Percentiles rank a stretch among this genome's conserved stretches.
Conservation (phyloP, 805 yeast genomes). For the Saturnispora sanitii region DNA sequence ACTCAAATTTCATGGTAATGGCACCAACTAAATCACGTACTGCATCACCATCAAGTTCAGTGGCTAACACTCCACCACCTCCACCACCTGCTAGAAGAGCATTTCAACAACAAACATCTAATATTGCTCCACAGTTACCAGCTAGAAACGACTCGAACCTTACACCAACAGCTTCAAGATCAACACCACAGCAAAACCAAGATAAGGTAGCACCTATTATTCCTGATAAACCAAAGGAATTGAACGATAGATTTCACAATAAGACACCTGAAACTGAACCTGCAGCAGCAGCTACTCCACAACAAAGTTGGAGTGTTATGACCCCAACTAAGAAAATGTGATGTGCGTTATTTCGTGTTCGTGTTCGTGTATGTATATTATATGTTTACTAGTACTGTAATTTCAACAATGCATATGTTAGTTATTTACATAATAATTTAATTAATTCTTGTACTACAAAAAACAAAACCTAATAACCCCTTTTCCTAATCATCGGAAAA, state of each 20-base stretch:
- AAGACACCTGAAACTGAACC: constrained; percentile 2
- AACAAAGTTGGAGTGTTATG: constrained; percentile 24
- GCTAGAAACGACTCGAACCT: not conserved
- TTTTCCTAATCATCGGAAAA: constrained; percentile 6
- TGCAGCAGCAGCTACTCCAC: not conserved
- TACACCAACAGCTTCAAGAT: not conserved
- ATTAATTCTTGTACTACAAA: too few species aligned
- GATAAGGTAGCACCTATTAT: constrained; percentile 25
- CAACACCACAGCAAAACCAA: not conserved
- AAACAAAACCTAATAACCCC: too few species aligned
- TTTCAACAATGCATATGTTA: too few species aligned
- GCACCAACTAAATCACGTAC: constrained; percentile 24
- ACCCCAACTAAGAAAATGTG: constrained; percentile 21
- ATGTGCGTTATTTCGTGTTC: too few species aligned
- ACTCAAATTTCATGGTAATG: constrained; percentile 19
- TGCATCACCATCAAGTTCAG: constrained; percentile 17
- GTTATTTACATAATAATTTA: not conserved
- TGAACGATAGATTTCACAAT: constrained; percentile 15
- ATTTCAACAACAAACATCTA: not conserved
- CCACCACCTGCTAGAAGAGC: constrained; percentile 23
- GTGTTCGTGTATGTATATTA: too few species aligned
- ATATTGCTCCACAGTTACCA: not conserved
- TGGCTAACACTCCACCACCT: constrained; percentile 19
- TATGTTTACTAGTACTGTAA: not conserved
- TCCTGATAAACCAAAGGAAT: constrained; percentile 15